Percentiles rank a stretch among this genome's conserved stretches.
These are phyloP conservation scores for Phaeosphaeriaceae sp. DNA, from an alignment of 2,329 filamentous ascomycete species.

Conservation along the genomic window DNA sequence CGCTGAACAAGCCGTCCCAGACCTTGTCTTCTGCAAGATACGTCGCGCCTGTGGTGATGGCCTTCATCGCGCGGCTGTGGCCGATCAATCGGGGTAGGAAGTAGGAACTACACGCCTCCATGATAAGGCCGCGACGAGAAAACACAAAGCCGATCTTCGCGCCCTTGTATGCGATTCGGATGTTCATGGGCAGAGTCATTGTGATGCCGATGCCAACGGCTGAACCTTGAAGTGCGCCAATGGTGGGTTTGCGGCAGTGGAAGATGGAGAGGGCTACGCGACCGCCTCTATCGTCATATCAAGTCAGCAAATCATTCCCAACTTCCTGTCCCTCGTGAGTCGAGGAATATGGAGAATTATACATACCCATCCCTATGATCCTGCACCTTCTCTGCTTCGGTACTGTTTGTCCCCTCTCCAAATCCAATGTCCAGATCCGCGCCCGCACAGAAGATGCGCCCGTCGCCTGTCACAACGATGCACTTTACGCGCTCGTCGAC, in stretches of 20 bases:
- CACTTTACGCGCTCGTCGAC: conserved; percentile 62
- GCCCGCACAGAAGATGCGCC: conserved; percentile 62
- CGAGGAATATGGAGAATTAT: neutral
- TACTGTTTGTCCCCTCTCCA: conserved; percentile 47
- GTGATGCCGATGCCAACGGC: conserved; percentile 67
- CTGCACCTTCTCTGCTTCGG: conserved; percentile 48
- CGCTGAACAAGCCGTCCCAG: conserved; percentile 69
- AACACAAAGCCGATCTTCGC: conserved; percentile 80
- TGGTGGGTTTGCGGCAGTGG: conserved; percentile 63
- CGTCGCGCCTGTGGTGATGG: conserved; percentile 71
- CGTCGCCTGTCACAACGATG: conserved; percentile 62
- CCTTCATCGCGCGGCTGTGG: conserved; percentile 66
- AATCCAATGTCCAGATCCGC: conserved; percentile 64
- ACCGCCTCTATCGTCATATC: conserved; percentile 48
- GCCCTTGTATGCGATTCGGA: conserved; percentile 59
- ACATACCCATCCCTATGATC: conserved; percentile 63
- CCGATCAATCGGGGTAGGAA: conserved; percentile 77
- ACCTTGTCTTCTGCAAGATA: conserved; percentile 60
- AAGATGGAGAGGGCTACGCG: conserved; percentile 61
- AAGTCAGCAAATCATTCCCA: neutral
- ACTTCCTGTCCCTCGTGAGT: too few relatives aligned
- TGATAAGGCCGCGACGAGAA: conserved; percentile 70
- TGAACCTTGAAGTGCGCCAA: conserved; percentile 62
- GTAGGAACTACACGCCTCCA: conserved; percentile 75
- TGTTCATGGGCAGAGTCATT: conserved; percentile 64